Percentiles rank a stretch among this genome's conserved stretches.
phyloP scores from a whole-genome alignment of 768 basidiomycete genomes.

The Gloeophyllum trabeum region DNA sequence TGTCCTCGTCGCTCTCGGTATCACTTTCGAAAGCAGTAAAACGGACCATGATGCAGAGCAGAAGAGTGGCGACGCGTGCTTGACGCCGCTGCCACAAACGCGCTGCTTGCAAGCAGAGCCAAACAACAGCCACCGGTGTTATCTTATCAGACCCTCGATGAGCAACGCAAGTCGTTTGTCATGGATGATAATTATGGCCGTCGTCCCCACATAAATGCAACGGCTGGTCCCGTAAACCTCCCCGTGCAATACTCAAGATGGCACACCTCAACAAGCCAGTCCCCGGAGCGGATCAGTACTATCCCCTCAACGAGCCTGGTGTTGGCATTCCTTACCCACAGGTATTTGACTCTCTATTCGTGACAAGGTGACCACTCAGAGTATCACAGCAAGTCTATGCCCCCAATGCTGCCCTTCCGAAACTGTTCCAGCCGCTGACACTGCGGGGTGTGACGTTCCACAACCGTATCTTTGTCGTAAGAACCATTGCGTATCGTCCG shows the following conservation, averaged over 20 bases:
- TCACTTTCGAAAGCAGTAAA: conserved; percentile 52
- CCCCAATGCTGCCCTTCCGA: conserved; percentile 39
- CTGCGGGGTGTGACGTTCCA: conserved; percentile 56
- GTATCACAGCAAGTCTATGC: conserved; percentile 15
- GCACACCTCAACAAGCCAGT: conserved; percentile 33
- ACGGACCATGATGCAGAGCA: no score
- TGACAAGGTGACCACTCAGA: conserved; percentile 2
- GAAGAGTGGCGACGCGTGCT: no score
- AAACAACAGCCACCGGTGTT: no score
- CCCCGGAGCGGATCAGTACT: conserved; percentile 40
- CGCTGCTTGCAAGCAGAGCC: no score
- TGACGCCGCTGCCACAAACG: no score
- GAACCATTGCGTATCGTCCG: no score
- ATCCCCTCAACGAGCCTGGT: conserved; percentile 46
- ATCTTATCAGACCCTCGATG: no score
- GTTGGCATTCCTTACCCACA: conserved; percentile 32
- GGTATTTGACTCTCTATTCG: conserved; percentile 15
- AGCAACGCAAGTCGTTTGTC: no score
- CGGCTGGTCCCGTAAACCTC: no score
- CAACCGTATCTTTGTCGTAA: conserved; percentile 62
- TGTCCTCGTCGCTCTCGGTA: conserved; percentile 21
- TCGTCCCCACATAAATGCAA: no score
- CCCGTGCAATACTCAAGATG: background rate
- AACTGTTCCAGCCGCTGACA: conserved; percentile 55
- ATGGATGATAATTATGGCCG: no score